These are phyloP conservation scores for Phylloporus sp. DNA, from an alignment of 768 basidiomycete genomes.

Conservation along the genomic window DNA sequence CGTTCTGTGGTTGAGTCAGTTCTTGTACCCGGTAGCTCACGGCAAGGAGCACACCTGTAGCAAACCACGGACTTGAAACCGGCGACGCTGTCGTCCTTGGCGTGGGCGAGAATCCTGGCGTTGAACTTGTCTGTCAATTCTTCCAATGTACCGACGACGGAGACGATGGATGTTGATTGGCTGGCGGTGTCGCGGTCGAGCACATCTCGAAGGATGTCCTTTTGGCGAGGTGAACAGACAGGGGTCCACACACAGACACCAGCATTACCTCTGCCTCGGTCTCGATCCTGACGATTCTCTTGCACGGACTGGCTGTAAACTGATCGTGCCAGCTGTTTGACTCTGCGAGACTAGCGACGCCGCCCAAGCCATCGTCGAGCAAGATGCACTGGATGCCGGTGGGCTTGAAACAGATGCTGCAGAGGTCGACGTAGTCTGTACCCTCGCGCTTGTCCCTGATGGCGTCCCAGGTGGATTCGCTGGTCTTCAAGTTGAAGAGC, in stretches of 20 bases:
- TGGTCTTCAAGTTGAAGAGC: slow-evolving; percentile 40
- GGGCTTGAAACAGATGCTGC: slow-evolving; percentile 47
- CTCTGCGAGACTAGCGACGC: slow-evolving; percentile 42
- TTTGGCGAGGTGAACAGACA: slow-evolving; percentile 2
- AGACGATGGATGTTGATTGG: slow-evolving; percentile 15
- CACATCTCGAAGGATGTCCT: slow-evolving; percentile 21
- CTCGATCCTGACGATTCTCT: slow-evolving; percentile 67
- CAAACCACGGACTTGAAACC: slow-evolving; percentile 75
- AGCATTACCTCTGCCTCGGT: slow-evolving; percentile 58
- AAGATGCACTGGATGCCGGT: slow-evolving; percentile 64
- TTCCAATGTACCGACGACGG: slow-evolving; percentile 9
- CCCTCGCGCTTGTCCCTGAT: slow-evolving; percentile 44
- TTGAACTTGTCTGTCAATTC: slow-evolving; percentile 35
- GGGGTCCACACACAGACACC: not conserved
- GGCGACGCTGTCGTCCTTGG: slow-evolving; percentile 46
- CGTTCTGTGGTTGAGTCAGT: slow-evolving; percentile 35
- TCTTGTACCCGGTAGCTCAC: not conserved
- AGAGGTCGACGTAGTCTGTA: slow-evolving; percentile 53
- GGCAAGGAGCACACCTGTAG: slow-evolving; percentile 38
- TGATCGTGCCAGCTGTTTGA: slow-evolving; percentile 57
- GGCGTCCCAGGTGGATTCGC: slow-evolving; percentile 49
- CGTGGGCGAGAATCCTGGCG: slow-evolving; percentile 33
- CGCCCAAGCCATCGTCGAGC: slow-evolving; percentile 68
- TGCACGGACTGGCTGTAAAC: slow-evolving; percentile 48
- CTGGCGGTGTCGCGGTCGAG: slow-evolving; percentile 4